Evolutionary conservation across 345 rosid genomes (phyloP).

Genomic region (thale cress (Arabidopsis thaliana)): TAIR10.1 NC_003074.8:3002501-3003000

Average conservation of each 20-base stretch:
- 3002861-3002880: conserved; percentile 78
- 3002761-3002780: conserved; percentile 82
- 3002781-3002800: conserved; percentile 49
- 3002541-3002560: conserved; percentile 70
- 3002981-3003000: conserved; percentile 57
- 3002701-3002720: conserved; percentile 66
- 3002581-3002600: conserved; percentile 72
- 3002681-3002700: conserved; percentile 84
- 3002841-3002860: conserved; percentile 73
- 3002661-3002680: conserved; percentile 47
- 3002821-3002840: conserved; percentile 53
- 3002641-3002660: conserved; percentile 49
- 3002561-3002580: conserved; percentile 87
- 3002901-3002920: conserved; percentile 66
- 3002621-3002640: conserved; percentile 52
- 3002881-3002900: conserved; percentile 81
- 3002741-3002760: conserved; percentile 88
- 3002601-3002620: conserved; percentile 57
- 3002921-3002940: conserved; percentile 40
- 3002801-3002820: conserved; percentile 75
- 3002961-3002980: conserved; percentile 40
- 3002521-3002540: conserved; percentile 71
- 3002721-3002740: conserved; percentile 82
- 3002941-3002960: conserved; percentile 32
- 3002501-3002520: conserved; percentile 52